phyloP scores from a whole-genome alignment of 176 grass and related monocot genomes.

The Carex cristatella region DNA sequence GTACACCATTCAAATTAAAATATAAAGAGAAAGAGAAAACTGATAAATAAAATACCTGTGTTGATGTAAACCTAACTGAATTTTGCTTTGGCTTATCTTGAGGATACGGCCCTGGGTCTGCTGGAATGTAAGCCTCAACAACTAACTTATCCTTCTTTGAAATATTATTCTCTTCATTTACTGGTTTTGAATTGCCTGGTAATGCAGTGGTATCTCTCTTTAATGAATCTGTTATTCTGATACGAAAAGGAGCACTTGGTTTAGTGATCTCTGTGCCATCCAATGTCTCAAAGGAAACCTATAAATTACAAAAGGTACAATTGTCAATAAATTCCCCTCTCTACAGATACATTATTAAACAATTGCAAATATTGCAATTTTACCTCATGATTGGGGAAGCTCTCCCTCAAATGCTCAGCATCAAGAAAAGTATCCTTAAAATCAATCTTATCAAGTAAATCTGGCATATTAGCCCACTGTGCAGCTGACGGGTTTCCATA shows the following conservation, averaged over 20 bases:
- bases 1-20: not conserved
- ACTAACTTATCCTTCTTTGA: slow-evolving; percentile 63
- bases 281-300: slow-evolving; percentile 89
- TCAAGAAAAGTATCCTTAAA: slow-evolving; percentile 99
- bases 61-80: slow-evolving; percentile 89
- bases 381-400: slow-evolving; percentile 88
- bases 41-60: slow-evolving; percentile 56
- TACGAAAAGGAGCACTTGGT: slow-evolving; percentile 67
- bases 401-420: slow-evolving; percentile 62
- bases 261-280: slow-evolving; percentile 65
- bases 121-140: slow-evolving; percentile 74
- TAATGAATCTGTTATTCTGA: slow-evolving; percentile 72
- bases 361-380: slow-evolving; percentile 20
- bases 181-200: slow-evolving; percentile 52
- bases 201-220: slow-evolving; percentile 63
- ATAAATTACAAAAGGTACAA: slow-evolving; percentile 21
- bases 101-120: slow-evolving; percentile 93
- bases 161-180: slow-evolving; percentile 13
- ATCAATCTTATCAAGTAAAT: slow-evolving; percentile 81
- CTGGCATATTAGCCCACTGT: slow-evolving; percentile 88
- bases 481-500: slow-evolving; percentile 94
- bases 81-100: slow-evolving; percentile 98
- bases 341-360: not conserved
- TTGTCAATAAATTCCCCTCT: not conserved
- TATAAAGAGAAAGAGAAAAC: not conserved